A percentile compares a stretch with the other conserved stretches of the same genome.
These are phyloP conservation scores for Trichosporon asahii DNA, from an alignment of 1,284 basidiomycete genomes.

Conservation along the genomic window DNA sequence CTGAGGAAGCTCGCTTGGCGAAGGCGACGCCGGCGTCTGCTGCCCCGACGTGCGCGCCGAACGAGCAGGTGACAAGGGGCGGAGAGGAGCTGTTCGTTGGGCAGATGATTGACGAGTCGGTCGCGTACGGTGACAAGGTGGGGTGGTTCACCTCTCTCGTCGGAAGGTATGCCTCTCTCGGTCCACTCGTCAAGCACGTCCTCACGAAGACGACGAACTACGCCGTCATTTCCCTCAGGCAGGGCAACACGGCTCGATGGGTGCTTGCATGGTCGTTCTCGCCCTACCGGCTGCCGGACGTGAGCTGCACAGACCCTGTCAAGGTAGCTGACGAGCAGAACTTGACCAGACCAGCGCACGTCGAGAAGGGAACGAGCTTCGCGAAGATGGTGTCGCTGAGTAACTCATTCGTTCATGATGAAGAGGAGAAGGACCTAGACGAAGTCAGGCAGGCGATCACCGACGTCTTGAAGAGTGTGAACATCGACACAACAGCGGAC, in stretches of 20 bases:
- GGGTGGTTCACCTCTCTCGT: conserved; percentile 79
- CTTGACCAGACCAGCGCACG: conserved; percentile 27
- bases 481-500: neutral
- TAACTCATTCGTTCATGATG: conserved; percentile 45
- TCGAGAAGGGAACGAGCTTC: conserved; percentile 55
- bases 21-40: conserved; percentile 66
- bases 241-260: conserved; percentile 85
- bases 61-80: conserved; percentile 81
- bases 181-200: conserved; percentile 61
- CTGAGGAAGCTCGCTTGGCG: conserved; percentile 58
- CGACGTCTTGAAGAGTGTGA: conserved; percentile 21
- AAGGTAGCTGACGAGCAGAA: conserved; percentile 19
- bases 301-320: conserved; percentile 51
- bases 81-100: conserved; percentile 78
- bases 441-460: conserved; percentile 35
- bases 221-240: conserved; percentile 72
- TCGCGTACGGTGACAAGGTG: conserved; percentile 55
- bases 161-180: conserved; percentile 75
- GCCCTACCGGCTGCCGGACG: conserved; percentile 66
- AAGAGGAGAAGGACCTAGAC: conserved; percentile 40
- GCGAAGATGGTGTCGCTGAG: conserved; percentile 56
- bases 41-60: conserved; percentile 74
- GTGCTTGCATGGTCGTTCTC: conserved; percentile 78
- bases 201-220: conserved; percentile 72
- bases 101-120: conserved; percentile 73